Evolutionary conservation across 2,329 filamentous ascomycete genomes (phyloP).

Genomic region (Fusarium nygamai): DNA sequence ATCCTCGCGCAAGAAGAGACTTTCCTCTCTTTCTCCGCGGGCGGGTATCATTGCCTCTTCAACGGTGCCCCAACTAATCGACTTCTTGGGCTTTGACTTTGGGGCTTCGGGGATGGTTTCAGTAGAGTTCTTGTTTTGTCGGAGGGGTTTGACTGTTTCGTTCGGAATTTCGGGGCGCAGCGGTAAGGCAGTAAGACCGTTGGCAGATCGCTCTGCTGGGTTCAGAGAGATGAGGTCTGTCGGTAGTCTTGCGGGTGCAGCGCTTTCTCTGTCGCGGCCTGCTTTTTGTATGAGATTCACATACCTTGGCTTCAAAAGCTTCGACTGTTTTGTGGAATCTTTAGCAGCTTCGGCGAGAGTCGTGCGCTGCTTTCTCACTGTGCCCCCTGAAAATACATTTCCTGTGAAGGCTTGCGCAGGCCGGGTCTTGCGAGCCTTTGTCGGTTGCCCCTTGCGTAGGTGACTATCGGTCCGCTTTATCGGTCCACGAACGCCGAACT

Average conservation of each 20-base stretch:
- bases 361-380: slow-evolving; percentile 48
- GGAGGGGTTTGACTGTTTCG: slow-evolving; percentile 12
- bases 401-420: slow-evolving; percentile 7
- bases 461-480: slow-evolving; percentile 1
- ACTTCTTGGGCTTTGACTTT: slow-evolving; percentile 40
- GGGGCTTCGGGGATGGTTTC: neutral
- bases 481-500: slow-evolving; percentile 9
- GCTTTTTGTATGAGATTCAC: slow-evolving; percentile 54
- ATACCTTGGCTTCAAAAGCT: slow-evolving; percentile 51
- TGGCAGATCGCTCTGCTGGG: slow-evolving; percentile 26
- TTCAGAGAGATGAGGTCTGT: slow-evolving; percentile 45
- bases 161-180: neutral
- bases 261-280: slow-evolving; percentile 56
- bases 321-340: slow-evolving; percentile 54
- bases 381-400: slow-evolving; percentile 61
- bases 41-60: slow-evolving; percentile 36
- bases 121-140: neutral
- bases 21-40: slow-evolving; percentile 39
- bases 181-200: neutral
- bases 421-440: slow-evolving; percentile 18
- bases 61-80: slow-evolving; percentile 39
- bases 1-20: slow-evolving; percentile 35
- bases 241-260: slow-evolving; percentile 50
- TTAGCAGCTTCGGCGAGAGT: slow-evolving; percentile 52
- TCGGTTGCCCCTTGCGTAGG: slow-evolving; percentile 4